Percentiles rank a stretch among this genome's conserved stretches.
Evolutionary conservation across 2,329 filamentous ascomycete species (phyloP).

Genomic region (Fusarium oligoseptatum): DNA sequence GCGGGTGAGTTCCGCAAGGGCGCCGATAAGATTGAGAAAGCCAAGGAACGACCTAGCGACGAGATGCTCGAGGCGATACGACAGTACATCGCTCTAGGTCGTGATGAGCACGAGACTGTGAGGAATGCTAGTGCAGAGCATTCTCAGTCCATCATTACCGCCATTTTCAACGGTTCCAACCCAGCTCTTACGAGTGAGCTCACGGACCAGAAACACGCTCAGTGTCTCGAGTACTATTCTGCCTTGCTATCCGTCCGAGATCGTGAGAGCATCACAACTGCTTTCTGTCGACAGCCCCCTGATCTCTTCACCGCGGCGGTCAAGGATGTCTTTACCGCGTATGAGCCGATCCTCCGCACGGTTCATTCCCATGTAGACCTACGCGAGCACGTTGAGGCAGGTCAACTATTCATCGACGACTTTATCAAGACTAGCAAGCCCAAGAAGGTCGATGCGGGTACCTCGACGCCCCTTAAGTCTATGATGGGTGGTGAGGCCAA

Average conservation of each 20-base stretch:
- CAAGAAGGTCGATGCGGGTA: slow-evolving; percentile 48
- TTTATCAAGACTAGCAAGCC: slow-evolving; percentile 72
- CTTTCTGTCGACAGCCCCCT: slow-evolving; percentile 76
- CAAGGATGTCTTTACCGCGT: slow-evolving; percentile 73
- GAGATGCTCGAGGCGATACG: slow-evolving; percentile 73
- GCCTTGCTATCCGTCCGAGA: slow-evolving; percentile 79
- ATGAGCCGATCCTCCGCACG: slow-evolving; percentile 80
- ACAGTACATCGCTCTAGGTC: slow-evolving; percentile 65
- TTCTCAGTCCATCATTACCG: slow-evolving; percentile 72
- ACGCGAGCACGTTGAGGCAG: slow-evolving; percentile 74
- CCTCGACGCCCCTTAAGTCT: background rate
- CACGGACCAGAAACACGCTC: slow-evolving; percentile 70
- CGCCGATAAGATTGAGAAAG: slow-evolving; percentile 73
- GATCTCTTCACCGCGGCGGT: slow-evolving; percentile 80
- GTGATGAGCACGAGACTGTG: slow-evolving; percentile 69
- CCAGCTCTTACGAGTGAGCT: slow-evolving; percentile 61
- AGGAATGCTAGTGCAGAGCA: slow-evolving; percentile 67
- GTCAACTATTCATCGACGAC: slow-evolving; percentile 77
- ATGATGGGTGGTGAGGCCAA: slow-evolving; percentile 40
- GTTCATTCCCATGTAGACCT: slow-evolving; percentile 81
- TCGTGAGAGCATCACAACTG: slow-evolving; percentile 76
- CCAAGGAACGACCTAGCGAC: slow-evolving; percentile 68
- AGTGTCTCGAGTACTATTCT: slow-evolving; percentile 77
- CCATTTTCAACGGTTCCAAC: slow-evolving; percentile 71
- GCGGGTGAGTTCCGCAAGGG: slow-evolving; percentile 76